Base-by-base conservation (phyloP, 306 rosid genomes). In the Potentilla sterilis region DNA sequence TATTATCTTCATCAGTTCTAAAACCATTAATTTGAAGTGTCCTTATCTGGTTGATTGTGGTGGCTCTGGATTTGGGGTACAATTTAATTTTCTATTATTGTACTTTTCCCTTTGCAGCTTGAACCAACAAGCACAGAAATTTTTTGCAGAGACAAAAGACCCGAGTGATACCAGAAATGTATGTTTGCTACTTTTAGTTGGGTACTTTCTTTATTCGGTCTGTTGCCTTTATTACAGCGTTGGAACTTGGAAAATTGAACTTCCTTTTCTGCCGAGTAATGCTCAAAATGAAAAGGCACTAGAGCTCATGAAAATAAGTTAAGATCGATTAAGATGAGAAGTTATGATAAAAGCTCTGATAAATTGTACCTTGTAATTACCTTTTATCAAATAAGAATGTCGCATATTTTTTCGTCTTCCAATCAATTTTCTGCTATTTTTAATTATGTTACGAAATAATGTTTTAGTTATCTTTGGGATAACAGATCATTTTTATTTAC, bases 121-220 rank as follows among this genome's bases (percentile, higher is more conserved):
- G 83, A 89, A 90, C 87, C 99, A 92, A 83, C 97, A 88, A 82
- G 92, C 81, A 47, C 97, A 96, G 78, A 96, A 90, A 69, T 87
- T 88, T 80, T 83, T 91, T 73, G 52, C 73, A 75, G 98, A 90
- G 88, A 84, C 91, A 72, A 86, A 86, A 82, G 96, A 95, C 78
- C 85, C 91, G 32, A 79, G 82, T 87, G 92, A 88, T 82, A 63
- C 97, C 76, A 89, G 97, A 89, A 89, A 88, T 87, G 98, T 96
- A 92, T 83, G 93, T 75, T 79, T 81, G 67, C 80, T 81, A 73
- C 81, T 75, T 73, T 74, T 75, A 34, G 66, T 15, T 32, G 75
- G 69, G 13, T 46, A 28, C 67, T 65, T 38, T 72, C 58, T 70
- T 72, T 38, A 71, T 77, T 43, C 46, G 66, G 78, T 70, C 35